phyloP scores from a whole-genome alignment of 176 grass and related monocot species.

The Ensete ventricosum region DNA sequence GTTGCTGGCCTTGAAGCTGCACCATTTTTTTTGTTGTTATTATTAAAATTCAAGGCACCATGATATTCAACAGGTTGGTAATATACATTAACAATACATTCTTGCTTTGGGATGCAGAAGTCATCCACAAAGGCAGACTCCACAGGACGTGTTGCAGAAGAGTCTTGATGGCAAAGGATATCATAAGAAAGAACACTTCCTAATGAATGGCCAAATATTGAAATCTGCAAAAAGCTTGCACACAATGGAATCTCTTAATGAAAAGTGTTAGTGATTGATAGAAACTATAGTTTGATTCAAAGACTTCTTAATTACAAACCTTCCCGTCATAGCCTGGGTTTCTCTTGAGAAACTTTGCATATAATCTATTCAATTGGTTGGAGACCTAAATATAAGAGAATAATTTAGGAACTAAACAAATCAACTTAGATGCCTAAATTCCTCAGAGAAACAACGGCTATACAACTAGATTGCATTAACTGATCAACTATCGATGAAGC shows the following conservation, averaged over 20 bases:
- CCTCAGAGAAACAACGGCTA: not conserved
- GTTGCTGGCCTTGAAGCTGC: not conserved
- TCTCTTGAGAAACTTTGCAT: conserved; percentile 88
- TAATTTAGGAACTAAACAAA: not conserved
- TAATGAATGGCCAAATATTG: conserved; percentile 86
- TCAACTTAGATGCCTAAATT: not conserved
- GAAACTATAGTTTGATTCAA: not conserved
- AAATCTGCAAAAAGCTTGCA: conserved; percentile 43
- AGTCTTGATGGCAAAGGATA: conserved; percentile 96
- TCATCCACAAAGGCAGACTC: conserved; percentile 36
- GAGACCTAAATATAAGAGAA: conserved; percentile 48
- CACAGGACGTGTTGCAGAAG: conserved; percentile 40
- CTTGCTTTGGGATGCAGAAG: conserved; percentile 18
- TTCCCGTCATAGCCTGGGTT: conserved; percentile 92
- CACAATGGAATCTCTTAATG: conserved; percentile 1
- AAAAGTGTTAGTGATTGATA: not conserved
- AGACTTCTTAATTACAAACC: conserved; percentile 27
- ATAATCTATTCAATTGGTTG: conserved; percentile 66
- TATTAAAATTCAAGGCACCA: conserved; percentile 11
- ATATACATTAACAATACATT: conserved; percentile 20
- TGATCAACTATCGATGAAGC: no score
- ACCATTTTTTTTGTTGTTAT: conserved; percentile 11
- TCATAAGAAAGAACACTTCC: conserved; percentile 94
- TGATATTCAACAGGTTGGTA: not conserved
- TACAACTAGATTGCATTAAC: no score